Evolutionary conservation across 2,329 filamentous ascomycete species (phyloP), one percentile per base, ranked within the genome.

Genomic region (Myriosclerotinia duriaeana): DNA sequence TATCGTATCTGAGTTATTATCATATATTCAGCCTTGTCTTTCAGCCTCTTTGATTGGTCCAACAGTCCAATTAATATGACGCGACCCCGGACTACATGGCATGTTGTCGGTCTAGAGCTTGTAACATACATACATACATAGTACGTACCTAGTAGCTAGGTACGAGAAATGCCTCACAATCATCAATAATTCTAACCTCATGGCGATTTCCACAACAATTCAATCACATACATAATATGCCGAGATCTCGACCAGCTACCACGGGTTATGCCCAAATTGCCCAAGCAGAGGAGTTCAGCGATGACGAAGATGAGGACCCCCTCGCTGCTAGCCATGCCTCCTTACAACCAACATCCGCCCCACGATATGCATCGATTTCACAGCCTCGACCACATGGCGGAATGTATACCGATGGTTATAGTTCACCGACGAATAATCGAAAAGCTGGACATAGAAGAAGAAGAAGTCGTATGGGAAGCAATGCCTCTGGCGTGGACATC

Each of bases 401-500:
- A 76, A 87, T 89, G 82, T 79, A 82, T 66, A 84, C 84, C 48
- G 76, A 80, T 67, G 77, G 77, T 20, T 68, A 69, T 53, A 75
- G 71, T 60, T 77, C 78, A 12, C 76, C 79, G 20, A 76, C 77
- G 48, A 75, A 79, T 68, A 76, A 78, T 72, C 82, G 81, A 72
- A 80, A 79, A 79, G 72, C 80, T 14, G 56, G 64, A 30, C 64
- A 62, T 30, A 58, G 34, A 73, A 76, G 82, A 80, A 72, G 79
- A 75, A 72, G 84, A 77, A 72, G 74, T 73, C 79, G 83, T 69
- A 79, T 82, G 68, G 83, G 88, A 70, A 90, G 91, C 76, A 95
- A 93, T 74, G 84, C 80, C 73, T 92, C 92, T 26, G 94, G 93
- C 3, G 94, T 99, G 22, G 95, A 99, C 76, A 91, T 99, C 76